Base-by-base conservation (phyloP, 2,329 filamentous ascomycete genomes). In the Alternaria arbusti region DNA sequence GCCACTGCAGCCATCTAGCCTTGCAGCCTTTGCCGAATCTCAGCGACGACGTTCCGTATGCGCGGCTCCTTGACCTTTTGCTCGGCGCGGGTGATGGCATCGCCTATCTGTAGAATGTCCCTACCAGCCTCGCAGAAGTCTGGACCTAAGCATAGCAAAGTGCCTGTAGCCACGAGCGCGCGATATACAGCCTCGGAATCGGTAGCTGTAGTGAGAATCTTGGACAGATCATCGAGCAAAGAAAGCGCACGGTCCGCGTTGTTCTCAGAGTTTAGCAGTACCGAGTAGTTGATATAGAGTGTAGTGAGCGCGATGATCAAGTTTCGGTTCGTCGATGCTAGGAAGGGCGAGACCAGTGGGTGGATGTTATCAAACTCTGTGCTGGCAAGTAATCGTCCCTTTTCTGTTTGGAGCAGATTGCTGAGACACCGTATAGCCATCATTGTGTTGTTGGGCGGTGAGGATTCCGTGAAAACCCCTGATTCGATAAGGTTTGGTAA, bases 151-250 rank as follows among this genome's bases (percentile, higher is more conserved):
- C 84, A 84, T 23, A 93, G 78, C 63, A 96, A 77, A 1, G 94
- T 99, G 0, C 96, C 96, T 0, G 95, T 81, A 0, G 92, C 93
- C 7, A 97, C 92, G 6, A 98, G 84, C 0, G 89, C 88, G 22
- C 96, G 89, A 77, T 94, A 98, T 4, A 96, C 82, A 0, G 93
- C 92, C 77, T 98, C 96, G 0, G 90, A 88, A 71, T 98, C 94
- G 3, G 85, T 88, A 67, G 92, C 90, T 4, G 84, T 86, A 6
- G 84, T 81, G 1, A 97, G 80, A 1, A 95, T 86, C 59, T 85
- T 84, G 2, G 86, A 86, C 0, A 94, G 79, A 6, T 90, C 85
- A 28, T 88, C 84, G 3, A 93, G 76, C 5, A 93, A 81, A 10
- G 84, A 82, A 70, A 88, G 73, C 43, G 82, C 82, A 66, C 80